Percentiles rank a stretch among this genome's conserved stretches.
Evolutionary conservation across 441 rosid genomes (phyloP).

Genomic region (Monsonia emarginata): DNA sequence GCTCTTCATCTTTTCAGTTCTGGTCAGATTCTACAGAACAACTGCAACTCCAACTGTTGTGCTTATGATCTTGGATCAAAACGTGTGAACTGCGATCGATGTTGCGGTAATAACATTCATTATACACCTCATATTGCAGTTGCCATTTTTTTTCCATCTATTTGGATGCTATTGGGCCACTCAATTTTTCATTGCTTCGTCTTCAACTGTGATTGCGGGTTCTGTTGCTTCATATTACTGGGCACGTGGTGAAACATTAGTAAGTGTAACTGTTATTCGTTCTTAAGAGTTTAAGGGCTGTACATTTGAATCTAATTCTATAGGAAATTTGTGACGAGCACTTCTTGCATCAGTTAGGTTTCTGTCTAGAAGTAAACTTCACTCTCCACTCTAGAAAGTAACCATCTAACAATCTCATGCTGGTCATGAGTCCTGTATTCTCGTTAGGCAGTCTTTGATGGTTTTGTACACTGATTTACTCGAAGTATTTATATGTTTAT

Average conservation of each 20-base stretch:
- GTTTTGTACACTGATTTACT: neutral
- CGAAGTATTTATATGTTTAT: too few relatives aligned
- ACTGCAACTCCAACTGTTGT: conserved; percentile 79
- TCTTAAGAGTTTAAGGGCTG: neutral
- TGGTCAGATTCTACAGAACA: conserved; percentile 65
- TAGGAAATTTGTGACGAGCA: neutral
- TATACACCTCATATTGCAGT: conserved; percentile 87
- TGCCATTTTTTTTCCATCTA: conserved; percentile 80
- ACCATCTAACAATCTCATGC: neutral
- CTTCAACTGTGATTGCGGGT: conserved; percentile 83
- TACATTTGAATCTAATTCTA: neutral
- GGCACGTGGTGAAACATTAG: conserved; percentile 80
- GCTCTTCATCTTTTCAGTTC: conserved; percentile 87
- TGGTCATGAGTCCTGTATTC: neutral
- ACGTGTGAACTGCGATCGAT: conserved; percentile 72
- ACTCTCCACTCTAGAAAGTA: neutral
- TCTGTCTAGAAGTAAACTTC: neutral
- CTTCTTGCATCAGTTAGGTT: neutral
- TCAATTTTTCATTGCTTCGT: conserved; percentile 70
- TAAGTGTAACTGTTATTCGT: conserved; percentile 25
- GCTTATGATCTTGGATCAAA: conserved; percentile 69
- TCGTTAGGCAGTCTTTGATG: neutral
- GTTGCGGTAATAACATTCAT: conserved; percentile 78
- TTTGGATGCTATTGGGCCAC: conserved; percentile 96
- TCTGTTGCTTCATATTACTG: conserved; percentile 93